Base-by-base conservation (phyloP, 1,139 yeast species). In the Blastobotrys illinoisensis region DNA sequence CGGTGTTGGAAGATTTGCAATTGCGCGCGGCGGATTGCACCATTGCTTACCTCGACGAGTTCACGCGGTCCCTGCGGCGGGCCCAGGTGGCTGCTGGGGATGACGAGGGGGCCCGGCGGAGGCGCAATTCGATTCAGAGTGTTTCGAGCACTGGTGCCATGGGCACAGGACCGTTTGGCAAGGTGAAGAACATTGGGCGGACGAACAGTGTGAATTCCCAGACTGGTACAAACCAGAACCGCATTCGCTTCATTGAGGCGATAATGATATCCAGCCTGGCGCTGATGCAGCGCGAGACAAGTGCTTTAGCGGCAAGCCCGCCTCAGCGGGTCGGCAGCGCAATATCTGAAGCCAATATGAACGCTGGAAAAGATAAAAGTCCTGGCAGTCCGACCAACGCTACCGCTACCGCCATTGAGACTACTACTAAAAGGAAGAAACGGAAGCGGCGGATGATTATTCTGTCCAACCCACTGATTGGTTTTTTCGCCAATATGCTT, bases 21-120 rank as follows among this genome's bases (percentile, higher is more conserved):
- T 45, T 58, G 32, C 54, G 55, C 36, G 20, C 57, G 21, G 36
- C 54, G 18, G 57, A 58, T 4, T 44, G 46, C 20, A 40, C 55
- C 1, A 46, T 52, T 5, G 48, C 50, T 7, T 54, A 46, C 43
- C 52, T 58, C 7, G 61, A 58, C 47, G 32, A 26, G 13, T 26
- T 26, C 11, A 26, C 32, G 32, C 32, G 13, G 3, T 9, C 32
- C 9, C 13, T 26, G 11, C 32, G 32, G 32, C 6, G 32, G 3
- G 9, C 32, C 6, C 32, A 26, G 32, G 6, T 26, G 13, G 32
- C 6, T 3, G 32, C 13, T 7, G 32, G 32, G 11, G 32, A 26
- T 5, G 32, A 26, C 13, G 32, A 5, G 32, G 32, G 32, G 4
- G 9, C 32, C 13, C 4, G 32, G 32, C 32, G 32, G 11, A 5